These are phyloP conservation scores for Taphrina confusa DNA, from an alignment of 1,139 yeast genomes.

Conservation along the genomic window DNA sequence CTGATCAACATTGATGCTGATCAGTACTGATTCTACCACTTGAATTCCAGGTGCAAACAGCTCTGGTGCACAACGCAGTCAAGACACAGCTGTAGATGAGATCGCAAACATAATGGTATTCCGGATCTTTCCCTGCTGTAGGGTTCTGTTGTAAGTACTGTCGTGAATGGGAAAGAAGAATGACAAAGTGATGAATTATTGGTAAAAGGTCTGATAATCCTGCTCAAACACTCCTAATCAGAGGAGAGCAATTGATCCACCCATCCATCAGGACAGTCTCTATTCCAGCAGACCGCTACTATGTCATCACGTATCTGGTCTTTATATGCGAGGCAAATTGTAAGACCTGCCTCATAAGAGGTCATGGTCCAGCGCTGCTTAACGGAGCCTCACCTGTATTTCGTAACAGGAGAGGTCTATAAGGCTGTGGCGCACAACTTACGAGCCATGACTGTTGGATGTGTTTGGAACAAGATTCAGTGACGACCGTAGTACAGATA, in stretches of 20 bases:
- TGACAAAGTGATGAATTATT: constrained; percentile 1
- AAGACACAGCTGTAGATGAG: too few species aligned
- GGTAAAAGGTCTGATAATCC: constrained; percentile 20
- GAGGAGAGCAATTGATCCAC: not conserved
- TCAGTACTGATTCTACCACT: too few species aligned
- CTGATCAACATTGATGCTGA: not conserved
- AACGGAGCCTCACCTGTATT: constrained; percentile 11
- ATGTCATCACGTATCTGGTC: constrained; percentile 6
- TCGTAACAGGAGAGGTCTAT: constrained; percentile 1
- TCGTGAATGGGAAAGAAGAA: not conserved
- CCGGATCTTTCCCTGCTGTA: too few species aligned
- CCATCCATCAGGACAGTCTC: constrained; percentile 6
- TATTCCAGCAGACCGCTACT: constrained; percentile 14
- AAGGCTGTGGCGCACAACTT: constrained; percentile 18
- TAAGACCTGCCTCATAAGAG: not conserved
- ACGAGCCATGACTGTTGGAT: not conserved
- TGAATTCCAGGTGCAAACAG: too few species aligned
- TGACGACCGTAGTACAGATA: constrained; percentile 7
- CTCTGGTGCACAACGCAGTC: too few species aligned
- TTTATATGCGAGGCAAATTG: not conserved
- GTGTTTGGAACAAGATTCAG: constrained; percentile 1
- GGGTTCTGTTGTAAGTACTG: too few species aligned
- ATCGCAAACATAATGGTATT: too few species aligned
- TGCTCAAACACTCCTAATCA: not conserved
- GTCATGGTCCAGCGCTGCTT: constrained; percentile 11